A percentile compares a stretch with the other conserved stretches of the same genome.
Conservation (phyloP, 805 yeast genomes). For the Yamadazyma akitaensis region DNA sequence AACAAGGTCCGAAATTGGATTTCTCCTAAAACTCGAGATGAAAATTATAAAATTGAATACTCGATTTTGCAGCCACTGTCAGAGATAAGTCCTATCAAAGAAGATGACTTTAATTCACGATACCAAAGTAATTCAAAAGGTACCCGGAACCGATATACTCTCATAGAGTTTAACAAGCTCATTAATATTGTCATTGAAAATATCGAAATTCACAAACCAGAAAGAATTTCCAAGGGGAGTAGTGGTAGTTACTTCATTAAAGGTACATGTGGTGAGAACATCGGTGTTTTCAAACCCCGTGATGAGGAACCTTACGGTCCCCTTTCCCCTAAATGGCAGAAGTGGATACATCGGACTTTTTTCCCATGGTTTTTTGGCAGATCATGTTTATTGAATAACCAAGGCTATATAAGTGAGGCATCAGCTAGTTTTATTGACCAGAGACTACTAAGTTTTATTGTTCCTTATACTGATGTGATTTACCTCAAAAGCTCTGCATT, state of each 20-base stretch:
- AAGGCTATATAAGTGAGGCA: constrained; percentile 69
- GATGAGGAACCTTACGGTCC: constrained; percentile 84
- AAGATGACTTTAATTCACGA: background rate
- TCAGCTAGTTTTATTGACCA: constrained; percentile 68
- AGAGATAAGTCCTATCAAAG: background rate
- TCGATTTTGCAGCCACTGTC: constrained; percentile 27
- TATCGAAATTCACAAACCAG: constrained; percentile 35
- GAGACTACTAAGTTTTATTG: constrained; percentile 55
- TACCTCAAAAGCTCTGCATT: constrained; percentile 46
- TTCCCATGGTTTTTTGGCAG: constrained; percentile 79
- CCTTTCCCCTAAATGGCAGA: constrained; percentile 73
- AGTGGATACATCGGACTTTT: constrained; percentile 71
- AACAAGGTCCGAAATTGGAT: constrained; percentile 10
- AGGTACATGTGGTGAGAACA: constrained; percentile 4
- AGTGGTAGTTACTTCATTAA: constrained; percentile 65
- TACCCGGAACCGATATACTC: constrained; percentile 6
- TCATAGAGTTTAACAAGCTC: constrained; percentile 31
- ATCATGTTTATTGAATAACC: constrained; percentile 66
- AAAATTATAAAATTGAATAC: constrained; percentile 30
- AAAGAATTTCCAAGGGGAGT: constrained; percentile 60
- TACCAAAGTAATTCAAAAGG: background rate
- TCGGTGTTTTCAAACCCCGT: constrained; percentile 70
- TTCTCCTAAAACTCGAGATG: background rate
- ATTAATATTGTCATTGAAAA: constrained; percentile 42
- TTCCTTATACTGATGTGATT: constrained; percentile 64